Conservation (phyloP, 1,139 yeast species). For the Eremothecium cymbalariae region DNA sequence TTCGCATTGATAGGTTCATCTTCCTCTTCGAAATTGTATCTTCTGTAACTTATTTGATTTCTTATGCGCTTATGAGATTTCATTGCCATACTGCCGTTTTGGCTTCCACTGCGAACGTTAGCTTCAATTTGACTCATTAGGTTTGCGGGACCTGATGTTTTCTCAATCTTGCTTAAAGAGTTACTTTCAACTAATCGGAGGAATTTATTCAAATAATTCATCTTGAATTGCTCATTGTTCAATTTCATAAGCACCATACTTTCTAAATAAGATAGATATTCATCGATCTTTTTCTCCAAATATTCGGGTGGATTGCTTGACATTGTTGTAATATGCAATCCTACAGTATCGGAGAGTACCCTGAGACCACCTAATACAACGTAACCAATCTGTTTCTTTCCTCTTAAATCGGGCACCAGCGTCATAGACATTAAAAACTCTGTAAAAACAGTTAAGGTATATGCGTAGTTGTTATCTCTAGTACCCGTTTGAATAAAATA, state of each 20-base stretch:
- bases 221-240: slow-evolving; percentile 33
- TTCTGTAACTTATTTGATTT: slow-evolving; percentile 42
- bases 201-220: slow-evolving; percentile 35
- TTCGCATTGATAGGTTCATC: slow-evolving; percentile 33
- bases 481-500: slow-evolving; percentile 50
- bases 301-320: slow-evolving; percentile 38
- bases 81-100: slow-evolving; percentile 28
- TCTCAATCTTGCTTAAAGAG: slow-evolving; percentile 11
- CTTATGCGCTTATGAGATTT: slow-evolving; percentile 39
- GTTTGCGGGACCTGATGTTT: slow-evolving; percentile 34
- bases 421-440: slow-evolving; percentile 39
- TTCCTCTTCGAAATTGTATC: slow-evolving; percentile 36
- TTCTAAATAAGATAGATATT: slow-evolving; percentile 38
- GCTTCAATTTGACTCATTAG: slow-evolving; percentile 34
- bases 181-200: slow-evolving; percentile 23
- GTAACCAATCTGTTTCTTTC: slow-evolving; percentile 51
- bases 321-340: slow-evolving; percentile 47
- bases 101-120: slow-evolving; percentile 32
- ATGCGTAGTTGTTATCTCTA: slow-evolving; percentile 32
- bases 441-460: slow-evolving; percentile 39
- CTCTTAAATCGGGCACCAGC: slow-evolving; percentile 42
- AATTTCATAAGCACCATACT: slow-evolving; percentile 19
- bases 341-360: slow-evolving; percentile 43
- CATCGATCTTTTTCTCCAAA: slow-evolving; percentile 40
- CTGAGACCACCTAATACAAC: slow-evolving; percentile 48